Evolutionary conservation across 2,329 filamentous ascomycete species (phyloP), one percentile per base, ranked within the genome.

Genomic region (Neofusicoccum kwambonambiense): DNA sequence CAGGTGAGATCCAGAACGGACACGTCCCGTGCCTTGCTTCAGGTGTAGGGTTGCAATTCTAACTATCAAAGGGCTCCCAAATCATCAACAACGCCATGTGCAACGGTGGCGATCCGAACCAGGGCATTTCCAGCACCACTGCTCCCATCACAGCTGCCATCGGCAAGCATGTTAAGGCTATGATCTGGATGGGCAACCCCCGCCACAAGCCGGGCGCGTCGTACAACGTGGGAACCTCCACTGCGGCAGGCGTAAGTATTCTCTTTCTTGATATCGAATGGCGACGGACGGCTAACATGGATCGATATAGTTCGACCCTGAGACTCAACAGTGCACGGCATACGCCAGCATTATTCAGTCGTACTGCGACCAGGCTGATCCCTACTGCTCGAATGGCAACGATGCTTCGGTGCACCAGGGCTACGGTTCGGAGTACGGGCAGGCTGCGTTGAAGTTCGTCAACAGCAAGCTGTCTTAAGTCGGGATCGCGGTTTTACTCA

Each of bases 381-480:
- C 45, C 7, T 62, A 49, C 44, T 62, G 44, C 58, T 49, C 58
- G 4, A 41, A 51, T n/a, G 58, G 58, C 44, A 51, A 6, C 19
- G 17, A 49, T 8, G 58, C 58, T 3, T 27, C 58, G 1, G 44
- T 50, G 1, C 58, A 62, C 44, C 44, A 62, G 44, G 58, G 58
- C 17, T 62, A 62, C 34, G 44, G 34, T 2, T 11, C 44, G 0
- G 58, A 49, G 58, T 62, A 62, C 11, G 58, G 87, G 1, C 72
- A 80, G 6, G 78, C 87, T 69, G 87, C 87, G 1, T 72, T 89
- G 45, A 68, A 78, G 0, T 90, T 90, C 68, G 84, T 89, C 67
- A 81, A 86, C 73, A 79, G 75, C 70, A 86, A 84, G 75, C 67
- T 86, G 37, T 39, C 37, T 7, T 31, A 7, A 31, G 6, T 6